phyloP scores from a whole-genome alignment of 352 stramenopile species.

The Halophytophthora polymorphica region DNA sequence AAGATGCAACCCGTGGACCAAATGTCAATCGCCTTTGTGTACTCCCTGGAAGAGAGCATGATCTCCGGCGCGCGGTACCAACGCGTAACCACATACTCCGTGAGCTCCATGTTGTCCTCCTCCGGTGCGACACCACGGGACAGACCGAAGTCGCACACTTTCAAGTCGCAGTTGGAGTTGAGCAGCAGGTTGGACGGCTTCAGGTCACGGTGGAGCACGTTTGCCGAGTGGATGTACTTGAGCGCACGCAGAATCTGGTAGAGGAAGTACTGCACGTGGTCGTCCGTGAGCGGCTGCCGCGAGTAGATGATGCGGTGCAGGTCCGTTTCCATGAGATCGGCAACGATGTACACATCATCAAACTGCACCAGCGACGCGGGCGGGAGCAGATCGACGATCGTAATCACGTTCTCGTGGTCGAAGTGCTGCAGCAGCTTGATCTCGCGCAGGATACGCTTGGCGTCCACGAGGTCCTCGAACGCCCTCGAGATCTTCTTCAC shows the following conservation, averaged over 20 bases:
- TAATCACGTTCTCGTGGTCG: constrained; percentile 95
- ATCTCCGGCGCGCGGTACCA: constrained; percentile 94
- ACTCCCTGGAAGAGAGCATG: constrained; percentile 96
- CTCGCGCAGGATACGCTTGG: constrained; percentile 98
- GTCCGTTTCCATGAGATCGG: constrained; percentile 98
- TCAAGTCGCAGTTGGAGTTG: constrained; percentile 92
- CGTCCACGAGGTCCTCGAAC: constrained; percentile 98
- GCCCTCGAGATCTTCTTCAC: constrained; percentile 89
- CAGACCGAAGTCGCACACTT: constrained; percentile 92
- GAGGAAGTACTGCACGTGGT: constrained; percentile 93
- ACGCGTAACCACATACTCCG: constrained; percentile 92
- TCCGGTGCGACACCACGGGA: constrained; percentile 78
- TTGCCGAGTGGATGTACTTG: constrained; percentile 93
- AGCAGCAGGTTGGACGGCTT: constrained; percentile 98
- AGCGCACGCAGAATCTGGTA: constrained; percentile 96
- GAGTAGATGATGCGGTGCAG: constrained; percentile 98
- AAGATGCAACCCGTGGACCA: constrained; percentile 95
- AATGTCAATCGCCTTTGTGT: constrained; percentile 96
- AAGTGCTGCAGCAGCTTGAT: constrained; percentile 94
- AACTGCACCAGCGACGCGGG: constrained; percentile 92
- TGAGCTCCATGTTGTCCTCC: constrained; percentile 89
- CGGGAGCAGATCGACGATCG: constrained; percentile 94
- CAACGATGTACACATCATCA: constrained; percentile 98
- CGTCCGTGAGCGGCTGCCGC: constrained; percentile 88
- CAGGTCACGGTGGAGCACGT: constrained; percentile 95